These are phyloP conservation scores for Sclerotinia spermophila DNA, from an alignment of 2,329 filamentous ascomycete species.

Conservation along the genomic window DNA sequence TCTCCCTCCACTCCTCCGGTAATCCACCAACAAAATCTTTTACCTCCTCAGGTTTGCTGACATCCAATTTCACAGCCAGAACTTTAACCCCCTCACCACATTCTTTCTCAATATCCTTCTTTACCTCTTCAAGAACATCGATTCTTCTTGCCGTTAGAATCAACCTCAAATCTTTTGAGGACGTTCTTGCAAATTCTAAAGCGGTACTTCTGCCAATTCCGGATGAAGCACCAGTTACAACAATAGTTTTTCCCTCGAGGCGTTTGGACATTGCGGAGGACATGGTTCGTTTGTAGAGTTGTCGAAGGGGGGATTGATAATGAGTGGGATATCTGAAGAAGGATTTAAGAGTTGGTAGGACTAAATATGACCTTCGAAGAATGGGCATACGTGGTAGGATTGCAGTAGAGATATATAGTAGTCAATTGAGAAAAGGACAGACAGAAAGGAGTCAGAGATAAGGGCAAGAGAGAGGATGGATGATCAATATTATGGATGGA, in stretches of 20 bases:
- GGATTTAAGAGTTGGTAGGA: not conserved
- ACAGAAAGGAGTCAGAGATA: not conserved
- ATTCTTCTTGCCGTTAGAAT: constrained; percentile 85
- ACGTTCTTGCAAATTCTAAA: constrained; percentile 87
- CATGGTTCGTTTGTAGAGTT: constrained; percentile 46
- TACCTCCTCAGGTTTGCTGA: constrained; percentile 75
- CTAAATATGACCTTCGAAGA: not conserved
- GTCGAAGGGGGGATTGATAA: not conserved
- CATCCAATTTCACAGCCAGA: constrained; percentile 77
- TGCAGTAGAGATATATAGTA: not conserved
- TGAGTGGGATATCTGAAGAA: constrained; percentile 4
- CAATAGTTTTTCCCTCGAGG: constrained; percentile 86
- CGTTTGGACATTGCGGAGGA: constrained; percentile 70
- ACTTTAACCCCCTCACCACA: constrained; percentile 79
- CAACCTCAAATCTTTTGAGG: constrained; percentile 74
- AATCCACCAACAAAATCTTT: constrained; percentile 66
- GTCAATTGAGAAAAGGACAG: not conserved
- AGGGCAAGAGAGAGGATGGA: not conserved
- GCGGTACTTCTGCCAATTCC: constrained; percentile 83
- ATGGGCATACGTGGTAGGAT: not conserved
- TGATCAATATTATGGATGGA: not conserved
- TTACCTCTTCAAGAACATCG: constrained; percentile 73
- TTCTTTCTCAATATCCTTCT: constrained; percentile 70
- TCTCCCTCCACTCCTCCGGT: constrained; percentile 76
- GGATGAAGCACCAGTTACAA: constrained; percentile 89